Evolutionary conservation across 169 alveolate genomes (phyloP), one percentile per base, ranked within the genome.

Genomic region (Eimeria necatrix): DNA sequence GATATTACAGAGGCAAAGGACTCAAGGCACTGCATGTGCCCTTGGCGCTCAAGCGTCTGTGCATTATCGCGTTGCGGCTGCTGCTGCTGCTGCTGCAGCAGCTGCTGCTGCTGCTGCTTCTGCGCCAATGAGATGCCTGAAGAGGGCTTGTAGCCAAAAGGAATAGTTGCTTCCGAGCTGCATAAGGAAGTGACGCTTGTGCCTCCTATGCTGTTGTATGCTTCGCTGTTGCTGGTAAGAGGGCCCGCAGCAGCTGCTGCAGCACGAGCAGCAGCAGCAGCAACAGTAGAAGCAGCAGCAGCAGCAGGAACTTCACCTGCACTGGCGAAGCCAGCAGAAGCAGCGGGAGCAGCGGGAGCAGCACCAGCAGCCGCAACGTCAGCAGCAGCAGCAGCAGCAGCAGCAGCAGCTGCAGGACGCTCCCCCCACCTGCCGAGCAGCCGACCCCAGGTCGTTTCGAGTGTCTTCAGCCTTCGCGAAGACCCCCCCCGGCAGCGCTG

Each of bases 401-500:
- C 81, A 32, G 81, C 46, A 76, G 61, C 68, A 48, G 16, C 46
- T 12, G 41, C 68, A 76, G 87, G 68, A 4, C 87, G 87, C 4
- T 76, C 61, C 51, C 87, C 87, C 87, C 87, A 76, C 61, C 68
- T 76, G 61, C 87, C 87, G 18, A 76, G 87, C 61, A 76, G n/a
- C 41, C 64, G 24, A 5, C 16, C 41, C 87, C 59, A 49, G 46
- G 87, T 46, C 5, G 68, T 49, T 22, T 76, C 87, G 16, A 49
- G 51, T 14, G 87, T 16, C 20, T 76, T 76, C 64, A 56, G 8
- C 61, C 46, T 76, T 16, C 87, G 61, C 59, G 41, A 18, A 20
- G 85, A 4, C 7, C 18, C 81, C 41, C 26, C 4, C 53, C 20
- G n/a, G 16, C 81, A 49, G 32, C n/a, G 73, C 20, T 61, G 73